Percentiles rank a stretch among this genome's conserved stretches.
Evolutionary conservation across 2,329 filamentous ascomycete species (phyloP).

Genomic region (Berkeleyomyces basicola): DNA sequence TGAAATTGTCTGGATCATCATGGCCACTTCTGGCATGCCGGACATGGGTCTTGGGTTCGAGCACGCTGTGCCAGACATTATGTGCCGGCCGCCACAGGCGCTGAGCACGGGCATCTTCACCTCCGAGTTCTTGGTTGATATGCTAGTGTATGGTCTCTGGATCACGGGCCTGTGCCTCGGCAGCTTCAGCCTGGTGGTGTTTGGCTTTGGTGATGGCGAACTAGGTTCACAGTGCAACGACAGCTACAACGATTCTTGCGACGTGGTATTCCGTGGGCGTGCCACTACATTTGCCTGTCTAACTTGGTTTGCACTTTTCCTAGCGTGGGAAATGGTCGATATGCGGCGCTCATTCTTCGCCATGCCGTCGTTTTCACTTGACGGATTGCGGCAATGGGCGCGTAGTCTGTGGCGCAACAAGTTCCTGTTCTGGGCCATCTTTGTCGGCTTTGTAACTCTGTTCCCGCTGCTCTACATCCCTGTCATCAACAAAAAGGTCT

Average conservation of each 20-base stretch:
- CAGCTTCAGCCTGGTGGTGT: conserved; percentile 48
- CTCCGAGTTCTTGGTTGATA: conserved; percentile 47
- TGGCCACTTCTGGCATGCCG: conserved; percentile 58
- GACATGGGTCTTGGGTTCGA: conserved; percentile 68
- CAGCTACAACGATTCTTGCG: conserved; percentile 34
- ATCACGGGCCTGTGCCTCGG: conserved; percentile 47
- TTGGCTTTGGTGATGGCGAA: conserved; percentile 41
- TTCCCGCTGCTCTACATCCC: conserved; percentile 42
- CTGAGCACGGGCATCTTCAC: conserved; percentile 48
- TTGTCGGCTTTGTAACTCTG: conserved; percentile 30
- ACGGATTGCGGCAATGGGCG: conserved; percentile 36
- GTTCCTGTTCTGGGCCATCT: conserved; percentile 51
- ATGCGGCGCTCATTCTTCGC: conserved; percentile 58
- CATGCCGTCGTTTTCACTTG: conserved; percentile 36
- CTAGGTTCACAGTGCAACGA: conserved; percentile 47
- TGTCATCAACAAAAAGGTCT: conserved; percentile 39
- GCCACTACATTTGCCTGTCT: conserved; percentile 58
- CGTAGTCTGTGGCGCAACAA: conserved; percentile 53
- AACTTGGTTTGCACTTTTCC: conserved; percentile 60
- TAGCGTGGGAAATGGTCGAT: conserved; percentile 65
- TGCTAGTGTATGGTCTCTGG: conserved; percentile 52
- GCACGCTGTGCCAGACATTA: conserved; percentile 50
- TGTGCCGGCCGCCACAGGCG: conserved; percentile 49
- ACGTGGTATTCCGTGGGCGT: conserved; percentile 52
- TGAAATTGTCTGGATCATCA: conserved; percentile 70